These are phyloP conservation scores for Diospyros kaki DNA, from an alignment of 148 eudicot genomes.

Conservation along the genomic window DNA sequence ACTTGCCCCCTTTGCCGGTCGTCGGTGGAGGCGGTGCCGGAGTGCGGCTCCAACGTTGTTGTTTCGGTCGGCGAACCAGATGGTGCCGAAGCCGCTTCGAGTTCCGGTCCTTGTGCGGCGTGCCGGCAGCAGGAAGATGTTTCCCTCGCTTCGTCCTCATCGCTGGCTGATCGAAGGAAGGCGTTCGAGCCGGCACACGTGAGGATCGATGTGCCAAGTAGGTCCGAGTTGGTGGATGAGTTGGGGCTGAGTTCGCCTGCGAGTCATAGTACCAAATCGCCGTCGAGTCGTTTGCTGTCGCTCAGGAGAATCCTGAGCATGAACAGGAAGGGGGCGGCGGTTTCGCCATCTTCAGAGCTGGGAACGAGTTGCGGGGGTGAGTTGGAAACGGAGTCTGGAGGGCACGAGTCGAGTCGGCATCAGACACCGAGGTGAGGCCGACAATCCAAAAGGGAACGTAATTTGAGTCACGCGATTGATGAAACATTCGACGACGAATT, in stretches of 20 bases:
- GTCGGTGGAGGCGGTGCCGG: slow-evolving; percentile 39
- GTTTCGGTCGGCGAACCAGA: slow-evolving; percentile 17
- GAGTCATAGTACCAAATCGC: slow-evolving; percentile 44
- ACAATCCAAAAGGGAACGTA: not conserved
- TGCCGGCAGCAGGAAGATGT: not conserved
- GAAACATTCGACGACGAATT: too few relatives aligned
- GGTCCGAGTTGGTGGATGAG: slow-evolving; percentile 37
- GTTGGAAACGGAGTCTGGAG: slow-evolving; percentile 48
- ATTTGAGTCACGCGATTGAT: slow-evolving; percentile 9
- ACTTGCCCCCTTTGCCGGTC: slow-evolving; percentile 93
- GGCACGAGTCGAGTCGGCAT: slow-evolving; percentile 26
- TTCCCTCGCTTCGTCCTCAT: slow-evolving; percentile 10
- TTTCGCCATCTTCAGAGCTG: slow-evolving; percentile 24
- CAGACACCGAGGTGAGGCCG: slow-evolving; percentile 27
- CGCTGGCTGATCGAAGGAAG: slow-evolving; percentile 40
- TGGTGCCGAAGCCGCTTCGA: slow-evolving; percentile 15
- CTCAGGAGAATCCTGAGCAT: slow-evolving; percentile 59
- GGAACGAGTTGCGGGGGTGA: slow-evolving; percentile 38
- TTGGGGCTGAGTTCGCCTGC: slow-evolving; percentile 50
- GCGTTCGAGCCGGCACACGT: slow-evolving; percentile 34
- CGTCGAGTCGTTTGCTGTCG: slow-evolving; percentile 50
- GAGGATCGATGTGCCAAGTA: slow-evolving; percentile 57
- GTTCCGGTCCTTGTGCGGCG: slow-evolving; percentile 4
- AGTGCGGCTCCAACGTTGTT: not conserved
- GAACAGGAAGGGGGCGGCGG: slow-evolving; percentile 30